Percentiles rank a stretch among this genome's conserved stretches.
Conservation (phyloP, 768 basidiomycete species). For the Boletus bicolor region DNA sequence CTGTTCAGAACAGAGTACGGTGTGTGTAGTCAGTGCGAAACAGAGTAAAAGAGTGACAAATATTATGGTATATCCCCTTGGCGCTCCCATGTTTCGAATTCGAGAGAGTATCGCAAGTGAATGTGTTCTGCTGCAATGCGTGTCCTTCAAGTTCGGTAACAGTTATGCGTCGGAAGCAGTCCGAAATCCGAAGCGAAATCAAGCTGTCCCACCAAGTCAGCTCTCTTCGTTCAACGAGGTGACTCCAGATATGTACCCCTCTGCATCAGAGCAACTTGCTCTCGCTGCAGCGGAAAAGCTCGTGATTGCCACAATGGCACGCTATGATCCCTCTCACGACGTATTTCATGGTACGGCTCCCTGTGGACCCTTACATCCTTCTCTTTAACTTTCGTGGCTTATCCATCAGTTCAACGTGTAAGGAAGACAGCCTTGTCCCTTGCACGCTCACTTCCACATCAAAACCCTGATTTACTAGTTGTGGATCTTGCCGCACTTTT, state of each 20-base stretch:
- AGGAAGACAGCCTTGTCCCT: conserved; percentile 71
- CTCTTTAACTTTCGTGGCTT: conserved; percentile 1
- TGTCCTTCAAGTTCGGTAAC: background rate
- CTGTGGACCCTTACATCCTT: background rate
- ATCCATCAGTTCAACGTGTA: conserved; percentile 71
- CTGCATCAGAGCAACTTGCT: conserved; percentile 45
- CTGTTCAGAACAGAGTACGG: conserved; percentile 19
- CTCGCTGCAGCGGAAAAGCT: conserved; percentile 61
- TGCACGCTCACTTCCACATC: conserved; percentile 45
- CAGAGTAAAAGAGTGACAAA: conserved; percentile 45
- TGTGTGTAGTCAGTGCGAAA: conserved; percentile 21
- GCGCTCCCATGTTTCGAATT: conserved; percentile 19
- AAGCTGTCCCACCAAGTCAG: background rate
- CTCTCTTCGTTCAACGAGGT: no score
- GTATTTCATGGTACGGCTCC: conserved; percentile 62
- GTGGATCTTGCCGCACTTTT: conserved; percentile 86
- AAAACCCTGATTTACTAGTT: conserved; percentile 63
- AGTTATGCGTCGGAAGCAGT: conserved; percentile 9
- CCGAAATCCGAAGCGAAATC: conserved; percentile 25
- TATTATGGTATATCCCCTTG: conserved; percentile 23
- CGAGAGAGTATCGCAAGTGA: background rate
- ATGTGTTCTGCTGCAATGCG: background rate
- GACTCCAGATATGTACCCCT: conserved; percentile 40
- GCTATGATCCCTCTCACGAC: conserved; percentile 82
- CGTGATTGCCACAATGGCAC: conserved; percentile 70